phyloP scores from a whole-genome alignment of 2,329 filamentous ascomycete species.

The Dactylellina drechsleri region DNA sequence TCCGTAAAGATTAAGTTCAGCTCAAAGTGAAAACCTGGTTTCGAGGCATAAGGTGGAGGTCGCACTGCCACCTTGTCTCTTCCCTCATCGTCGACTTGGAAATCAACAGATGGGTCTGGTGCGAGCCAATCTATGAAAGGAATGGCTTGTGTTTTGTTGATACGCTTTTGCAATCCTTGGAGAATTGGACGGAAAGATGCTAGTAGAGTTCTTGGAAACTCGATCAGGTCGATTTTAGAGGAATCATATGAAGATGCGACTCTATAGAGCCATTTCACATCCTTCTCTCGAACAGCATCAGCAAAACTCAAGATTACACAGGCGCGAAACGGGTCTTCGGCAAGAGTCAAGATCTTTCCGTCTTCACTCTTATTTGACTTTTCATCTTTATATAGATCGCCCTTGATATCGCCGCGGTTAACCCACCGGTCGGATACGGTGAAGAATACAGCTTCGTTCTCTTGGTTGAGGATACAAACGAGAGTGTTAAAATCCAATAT shows the following conservation, averaged over 20 bases:
- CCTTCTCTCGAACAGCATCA: constrained; percentile 55
- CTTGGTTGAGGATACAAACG: constrained; percentile 54
- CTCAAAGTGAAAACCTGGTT: constrained; percentile 66
- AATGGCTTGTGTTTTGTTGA: constrained; percentile 63
- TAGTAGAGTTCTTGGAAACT: constrained; percentile 72
- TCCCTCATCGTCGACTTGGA: constrained; percentile 21
- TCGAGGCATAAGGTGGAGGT: constrained; percentile 67
- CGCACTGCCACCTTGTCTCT: constrained; percentile 59
- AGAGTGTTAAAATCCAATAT: constrained; percentile 55
- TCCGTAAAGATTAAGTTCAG: constrained; percentile 58
- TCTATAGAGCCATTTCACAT: constrained; percentile 37
- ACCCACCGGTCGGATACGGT: constrained; percentile 52
- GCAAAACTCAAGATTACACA: constrained; percentile 57
- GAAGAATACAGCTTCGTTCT: constrained; percentile 50
- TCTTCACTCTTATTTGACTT: constrained; percentile 21
- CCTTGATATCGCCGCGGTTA: constrained; percentile 20
- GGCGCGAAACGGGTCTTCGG: constrained; percentile 56
- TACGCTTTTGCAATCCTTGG: constrained; percentile 66
- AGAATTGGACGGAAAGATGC: constrained; percentile 70
- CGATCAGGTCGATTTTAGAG: constrained; percentile 64
- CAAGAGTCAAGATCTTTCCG: constrained; percentile 39
- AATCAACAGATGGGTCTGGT: constrained; percentile 56
- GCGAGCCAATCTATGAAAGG: constrained; percentile 67
- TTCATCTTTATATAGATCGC: constrained; percentile 20
- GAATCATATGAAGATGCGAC: background rate